Conservation (phyloP, 2,329 filamentous ascomycete species). For the Tolypocladium album region DNA sequence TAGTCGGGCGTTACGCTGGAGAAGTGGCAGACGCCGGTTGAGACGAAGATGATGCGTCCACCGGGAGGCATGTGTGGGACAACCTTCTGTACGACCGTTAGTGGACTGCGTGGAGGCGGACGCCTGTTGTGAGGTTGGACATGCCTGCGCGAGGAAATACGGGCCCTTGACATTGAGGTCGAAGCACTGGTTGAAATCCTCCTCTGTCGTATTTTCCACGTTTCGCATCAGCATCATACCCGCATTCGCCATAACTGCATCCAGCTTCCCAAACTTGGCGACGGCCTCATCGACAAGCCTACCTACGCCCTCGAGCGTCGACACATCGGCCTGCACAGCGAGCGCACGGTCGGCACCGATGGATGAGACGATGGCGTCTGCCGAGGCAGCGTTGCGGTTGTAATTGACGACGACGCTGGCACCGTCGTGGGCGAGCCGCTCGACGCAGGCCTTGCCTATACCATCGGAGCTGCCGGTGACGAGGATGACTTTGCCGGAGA, state of each 20-base stretch:
- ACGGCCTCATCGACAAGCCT: constrained; percentile 37
- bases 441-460: constrained; percentile 46
- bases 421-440: constrained; percentile 43
- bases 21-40: constrained; percentile 25
- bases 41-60: constrained; percentile 40
- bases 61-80: constrained; percentile 38
- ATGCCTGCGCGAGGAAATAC: constrained; percentile 37
- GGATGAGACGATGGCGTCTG: constrained; percentile 32
- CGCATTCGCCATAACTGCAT: constrained; percentile 48
- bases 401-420: constrained; percentile 51
- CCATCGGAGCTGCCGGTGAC: constrained; percentile 47
- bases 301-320: constrained; percentile 32
- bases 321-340: constrained; percentile 45
- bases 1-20: constrained; percentile 32
- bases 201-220: constrained; percentile 37
- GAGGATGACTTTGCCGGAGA: constrained; percentile 30
- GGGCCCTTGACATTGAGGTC: constrained; percentile 47
- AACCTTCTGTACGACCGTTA: constrained; percentile 28
- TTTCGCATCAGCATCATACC: constrained; percentile 38
- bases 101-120: neutral
- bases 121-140: neutral
- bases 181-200: constrained; percentile 37
- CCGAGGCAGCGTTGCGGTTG: constrained; percentile 29
- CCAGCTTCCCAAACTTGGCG: constrained; percentile 41
- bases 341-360: constrained; percentile 37